Conservation (phyloP, 1,284 basidiomycete species). For the Thelephora terrestris region DNA sequence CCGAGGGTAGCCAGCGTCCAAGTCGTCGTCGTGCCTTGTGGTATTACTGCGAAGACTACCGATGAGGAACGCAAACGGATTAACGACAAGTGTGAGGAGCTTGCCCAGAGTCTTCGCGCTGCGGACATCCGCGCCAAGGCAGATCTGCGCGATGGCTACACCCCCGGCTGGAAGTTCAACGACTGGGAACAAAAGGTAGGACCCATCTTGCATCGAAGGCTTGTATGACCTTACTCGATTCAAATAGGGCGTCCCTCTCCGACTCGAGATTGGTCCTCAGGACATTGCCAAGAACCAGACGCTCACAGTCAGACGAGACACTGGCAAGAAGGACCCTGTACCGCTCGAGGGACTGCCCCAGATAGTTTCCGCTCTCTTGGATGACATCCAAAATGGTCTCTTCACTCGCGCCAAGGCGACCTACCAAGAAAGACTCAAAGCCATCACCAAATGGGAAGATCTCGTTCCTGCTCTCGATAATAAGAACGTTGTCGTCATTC, state of each 20-base stretch:
- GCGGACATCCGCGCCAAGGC: constrained; percentile 80
- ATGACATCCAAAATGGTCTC: constrained; percentile 88
- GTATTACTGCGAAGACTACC: constrained; percentile 77
- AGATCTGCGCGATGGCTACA: constrained; percentile 92
- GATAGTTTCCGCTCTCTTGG: constrained; percentile 60
- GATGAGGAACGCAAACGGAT: constrained; percentile 65
- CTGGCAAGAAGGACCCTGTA: constrained; percentile 69
- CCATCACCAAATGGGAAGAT: constrained; percentile 83
- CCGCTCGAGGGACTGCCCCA: constrained; percentile 52
- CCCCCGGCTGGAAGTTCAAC: constrained; percentile 98
- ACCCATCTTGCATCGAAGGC: not conserved
- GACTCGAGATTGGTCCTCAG: constrained; percentile 93
- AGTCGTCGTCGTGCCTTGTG: constrained; percentile 88
- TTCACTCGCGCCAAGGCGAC: constrained; percentile 68
- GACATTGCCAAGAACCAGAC: constrained; percentile 83
- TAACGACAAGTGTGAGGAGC: constrained; percentile 68
- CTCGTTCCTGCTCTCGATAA: constrained; percentile 85
- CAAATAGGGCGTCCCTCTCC: constrained; percentile 83
- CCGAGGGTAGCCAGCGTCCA: constrained; percentile 92
- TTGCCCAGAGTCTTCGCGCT: constrained; percentile 63
- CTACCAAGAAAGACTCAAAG: constrained; percentile 68
- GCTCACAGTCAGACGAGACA: constrained; percentile 84
- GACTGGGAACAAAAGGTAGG: constrained; percentile 95
- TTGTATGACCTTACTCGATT: constrained; percentile 3
- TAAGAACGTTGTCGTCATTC: constrained; percentile 85